Conservation (phyloP, 768 basidiomycete genomes). For the Auricularia sp. region DNA sequence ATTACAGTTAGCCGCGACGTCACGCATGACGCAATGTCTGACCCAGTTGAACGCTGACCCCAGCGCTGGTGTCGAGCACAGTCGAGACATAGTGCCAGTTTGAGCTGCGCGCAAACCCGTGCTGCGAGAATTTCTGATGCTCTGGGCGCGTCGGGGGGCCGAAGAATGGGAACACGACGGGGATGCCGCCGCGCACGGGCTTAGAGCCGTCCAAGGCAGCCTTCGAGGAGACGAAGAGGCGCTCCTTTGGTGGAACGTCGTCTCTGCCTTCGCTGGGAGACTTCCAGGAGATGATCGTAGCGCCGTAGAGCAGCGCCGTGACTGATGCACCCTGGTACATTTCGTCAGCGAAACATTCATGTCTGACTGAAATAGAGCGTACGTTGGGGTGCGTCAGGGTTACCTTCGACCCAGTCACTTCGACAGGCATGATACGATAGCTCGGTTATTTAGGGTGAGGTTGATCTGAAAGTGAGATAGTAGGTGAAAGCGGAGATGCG, state of each 20-base stretch:
- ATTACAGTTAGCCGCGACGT: neutral
- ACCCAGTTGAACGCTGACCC: constrained; percentile 75
- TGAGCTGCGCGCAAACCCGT: constrained; percentile 82
- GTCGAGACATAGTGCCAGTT: constrained; percentile 59
- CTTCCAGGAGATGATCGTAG: constrained; percentile 84
- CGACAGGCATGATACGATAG: constrained; percentile 43
- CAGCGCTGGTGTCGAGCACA: constrained; percentile 55
- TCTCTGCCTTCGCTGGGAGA: constrained; percentile 26
- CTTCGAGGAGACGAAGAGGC: constrained; percentile 75
- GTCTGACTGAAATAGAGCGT: neutral
- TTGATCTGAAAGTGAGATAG: too few species aligned
- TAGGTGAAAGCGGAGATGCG: too few species aligned
- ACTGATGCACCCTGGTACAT: constrained; percentile 47
- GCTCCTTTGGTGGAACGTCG: constrained; percentile 37
- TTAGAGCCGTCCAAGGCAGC: constrained; percentile 73
- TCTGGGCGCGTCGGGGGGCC: constrained; percentile 63
- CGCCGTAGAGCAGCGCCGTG: constrained; percentile 69
- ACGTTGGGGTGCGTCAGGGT: constrained; percentile 58
- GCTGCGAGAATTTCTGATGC: constrained; percentile 64
- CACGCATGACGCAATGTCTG: constrained; percentile 19
- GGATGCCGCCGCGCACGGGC: constrained; percentile 52
- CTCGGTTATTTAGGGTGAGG: too few species aligned
- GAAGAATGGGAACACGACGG: constrained; percentile 76
- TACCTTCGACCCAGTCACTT: constrained; percentile 32
- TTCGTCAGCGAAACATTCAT: neutral